A percentile compares a stretch with the other conserved stretches of the same genome.
Evolutionary conservation across 768 basidiomycete species (phyloP).

Genomic region (Trametes coccinea): DNA sequence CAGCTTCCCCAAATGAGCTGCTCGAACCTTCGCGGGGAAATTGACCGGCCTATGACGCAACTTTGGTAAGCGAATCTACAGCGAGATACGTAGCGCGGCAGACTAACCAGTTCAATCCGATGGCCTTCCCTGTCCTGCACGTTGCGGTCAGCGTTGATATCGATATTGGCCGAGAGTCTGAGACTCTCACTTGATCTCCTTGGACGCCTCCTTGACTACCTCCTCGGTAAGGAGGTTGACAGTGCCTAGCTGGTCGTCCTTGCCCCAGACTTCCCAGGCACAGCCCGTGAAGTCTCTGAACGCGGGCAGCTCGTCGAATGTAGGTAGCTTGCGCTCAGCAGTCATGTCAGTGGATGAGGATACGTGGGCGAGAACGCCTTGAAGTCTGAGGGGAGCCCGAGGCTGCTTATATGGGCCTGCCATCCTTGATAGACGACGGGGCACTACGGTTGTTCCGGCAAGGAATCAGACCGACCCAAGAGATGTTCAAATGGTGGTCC

Average conservation of each 20-base stretch:
- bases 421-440: conserved; percentile 1
- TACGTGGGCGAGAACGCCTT: conserved; percentile 1
- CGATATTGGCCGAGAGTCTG: neutral
- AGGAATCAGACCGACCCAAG: neutral
- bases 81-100: neutral
- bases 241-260: conserved; percentile 65
- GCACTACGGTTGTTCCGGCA: conserved; percentile 3
- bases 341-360: conserved; percentile 7
- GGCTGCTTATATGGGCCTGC: neutral
- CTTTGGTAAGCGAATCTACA: neutral
- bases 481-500: neutral
- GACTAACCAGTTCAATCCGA: conserved; percentile 66
- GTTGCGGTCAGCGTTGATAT: neutral
- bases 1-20: neutral
- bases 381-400: neutral
- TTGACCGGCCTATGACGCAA: conserved; percentile 56
- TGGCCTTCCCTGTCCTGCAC: conserved; percentile 49
- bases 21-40: conserved; percentile 58
- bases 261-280: conserved; percentile 70
- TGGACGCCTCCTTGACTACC: conserved; percentile 57
- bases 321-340: conserved; percentile 34
- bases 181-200: conserved; percentile 48
- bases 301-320: conserved; percentile 50
- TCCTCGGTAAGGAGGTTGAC: conserved; percentile 64
- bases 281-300: conserved; percentile 52